These are phyloP conservation scores for Amanita polypyramis DNA, from an alignment of 768 basidiomycete species.

Conservation along the genomic window DNA sequence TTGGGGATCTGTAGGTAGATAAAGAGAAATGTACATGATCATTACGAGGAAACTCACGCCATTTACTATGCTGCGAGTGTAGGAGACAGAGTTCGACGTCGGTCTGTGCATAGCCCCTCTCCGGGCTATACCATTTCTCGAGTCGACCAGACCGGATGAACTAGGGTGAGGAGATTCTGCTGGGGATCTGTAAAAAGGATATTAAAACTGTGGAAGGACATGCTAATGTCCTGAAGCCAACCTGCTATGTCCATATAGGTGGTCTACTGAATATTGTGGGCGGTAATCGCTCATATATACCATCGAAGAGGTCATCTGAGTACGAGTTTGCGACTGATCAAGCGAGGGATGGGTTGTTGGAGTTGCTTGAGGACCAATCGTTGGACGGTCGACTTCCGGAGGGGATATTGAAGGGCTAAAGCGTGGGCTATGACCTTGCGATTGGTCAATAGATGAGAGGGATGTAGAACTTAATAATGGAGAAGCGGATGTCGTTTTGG, in stretches of 20 bases:
- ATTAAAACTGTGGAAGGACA: neutral
- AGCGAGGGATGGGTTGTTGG: neutral
- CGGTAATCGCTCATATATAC: slow-evolving; percentile 9
- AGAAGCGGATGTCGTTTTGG: slow-evolving; percentile 3
- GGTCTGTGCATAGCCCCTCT: slow-evolving; percentile 33
- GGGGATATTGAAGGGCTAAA: slow-evolving; percentile 5
- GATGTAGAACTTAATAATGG: slow-evolving; percentile 7
- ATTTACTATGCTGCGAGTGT: slow-evolving; percentile 37
- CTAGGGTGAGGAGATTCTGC: slow-evolving; percentile 28
- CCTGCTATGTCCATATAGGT: slow-evolving; percentile 6
- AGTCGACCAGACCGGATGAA: slow-evolving; percentile 15
- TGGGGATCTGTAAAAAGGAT: slow-evolving; percentile 22
- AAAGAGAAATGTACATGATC: neutral
- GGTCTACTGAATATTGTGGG: slow-evolving; percentile 2
- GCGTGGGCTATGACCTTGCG: slow-evolving; percentile 1
- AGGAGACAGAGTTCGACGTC: slow-evolving; percentile 31
- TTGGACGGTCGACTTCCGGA: neutral
- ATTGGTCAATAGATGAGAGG: neutral
- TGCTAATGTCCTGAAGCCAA: neutral
- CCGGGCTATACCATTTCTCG: slow-evolving; percentile 20
- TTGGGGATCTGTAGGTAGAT: neutral
- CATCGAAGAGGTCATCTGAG: slow-evolving; percentile 15
- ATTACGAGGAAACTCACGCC: slow-evolving; percentile 25
- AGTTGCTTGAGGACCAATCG: slow-evolving; percentile 4
- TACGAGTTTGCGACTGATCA: neutral